Percentiles rank a stretch among this genome's conserved stretches.
These are phyloP conservation scores for Austroboletus olivaceoglutinosus DNA, from an alignment of 1,284 basidiomycete species.

Conservation along the genomic window DNA sequence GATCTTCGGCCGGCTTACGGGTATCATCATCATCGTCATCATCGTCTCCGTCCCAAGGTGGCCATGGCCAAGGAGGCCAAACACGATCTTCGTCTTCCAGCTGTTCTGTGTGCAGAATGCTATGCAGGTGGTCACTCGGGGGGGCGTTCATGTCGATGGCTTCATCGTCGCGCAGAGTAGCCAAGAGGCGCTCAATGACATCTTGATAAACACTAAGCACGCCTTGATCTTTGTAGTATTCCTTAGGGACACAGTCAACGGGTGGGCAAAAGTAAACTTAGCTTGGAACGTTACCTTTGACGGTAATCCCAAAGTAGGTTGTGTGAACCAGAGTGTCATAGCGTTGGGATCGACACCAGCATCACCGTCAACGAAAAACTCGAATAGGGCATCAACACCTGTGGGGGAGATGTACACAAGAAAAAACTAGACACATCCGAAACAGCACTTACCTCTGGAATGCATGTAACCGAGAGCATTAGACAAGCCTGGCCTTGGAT, in stretches of 20 bases:
- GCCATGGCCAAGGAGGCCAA: slow-evolving; percentile 89
- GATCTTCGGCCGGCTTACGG: slow-evolving; percentile 36
- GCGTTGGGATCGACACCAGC: slow-evolving; percentile 85
- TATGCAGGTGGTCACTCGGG: slow-evolving; percentile 11
- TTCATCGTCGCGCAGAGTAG: slow-evolving; percentile 54
- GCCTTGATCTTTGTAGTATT: slow-evolving; percentile 85
- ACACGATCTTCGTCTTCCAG: slow-evolving; percentile 54
- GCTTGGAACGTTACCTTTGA: slow-evolving; percentile 58
- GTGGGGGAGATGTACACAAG: slow-evolving; percentile 4
- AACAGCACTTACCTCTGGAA: slow-evolving; percentile 59
- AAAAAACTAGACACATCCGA: neutral
- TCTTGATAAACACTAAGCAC: slow-evolving; percentile 70
- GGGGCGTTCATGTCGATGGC: slow-evolving; percentile 15
- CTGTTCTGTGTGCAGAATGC: slow-evolving; percentile 33
- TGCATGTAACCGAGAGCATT: slow-evolving; percentile 86
- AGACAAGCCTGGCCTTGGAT: slow-evolving; percentile 56
- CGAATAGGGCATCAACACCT: slow-evolving; percentile 81
- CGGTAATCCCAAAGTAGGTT: slow-evolving; percentile 83
- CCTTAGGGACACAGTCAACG: slow-evolving; percentile 41
- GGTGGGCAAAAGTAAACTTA: slow-evolving; percentile 1
- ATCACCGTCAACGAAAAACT: slow-evolving; percentile 83
- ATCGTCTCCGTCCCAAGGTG: slow-evolving; percentile 68
- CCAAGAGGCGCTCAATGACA: slow-evolving; percentile 69
- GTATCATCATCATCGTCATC: slow-evolving; percentile 50
- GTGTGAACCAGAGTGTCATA: slow-evolving; percentile 86